Conservation (phyloP, 2,329 filamentous ascomycete genomes). For the Penicillium sp. region DNA sequence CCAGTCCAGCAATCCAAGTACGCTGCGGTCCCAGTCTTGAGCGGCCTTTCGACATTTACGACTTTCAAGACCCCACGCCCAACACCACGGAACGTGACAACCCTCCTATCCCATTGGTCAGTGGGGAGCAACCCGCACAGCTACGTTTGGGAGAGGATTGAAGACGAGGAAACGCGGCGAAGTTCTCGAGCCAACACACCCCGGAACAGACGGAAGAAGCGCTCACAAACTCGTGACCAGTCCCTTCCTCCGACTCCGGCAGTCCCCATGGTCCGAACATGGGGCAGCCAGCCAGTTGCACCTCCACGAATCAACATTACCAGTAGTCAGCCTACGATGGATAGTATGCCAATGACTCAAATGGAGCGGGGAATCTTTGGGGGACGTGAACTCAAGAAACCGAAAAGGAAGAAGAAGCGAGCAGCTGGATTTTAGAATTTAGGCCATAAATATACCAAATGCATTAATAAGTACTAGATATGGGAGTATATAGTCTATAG, state of each 20-base stretch:
- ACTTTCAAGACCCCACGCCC: constrained; percentile 24
- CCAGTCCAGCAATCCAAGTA: constrained; percentile 1
- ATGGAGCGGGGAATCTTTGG: constrained; percentile 42
- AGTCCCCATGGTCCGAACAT: constrained; percentile 25
- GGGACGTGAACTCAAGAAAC: constrained; percentile 33
- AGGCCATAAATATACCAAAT: neutral
- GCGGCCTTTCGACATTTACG: constrained; percentile 32
- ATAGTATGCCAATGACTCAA: constrained; percentile 42
- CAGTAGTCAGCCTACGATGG: constrained; percentile 37
- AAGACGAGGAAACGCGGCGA: constrained; percentile 22
- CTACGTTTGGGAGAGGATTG: constrained; percentile 37
- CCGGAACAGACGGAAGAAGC: constrained; percentile 30
- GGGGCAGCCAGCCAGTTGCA: constrained; percentile 36
- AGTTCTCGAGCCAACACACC: constrained; percentile 17
- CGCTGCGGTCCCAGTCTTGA: constrained; percentile 10
- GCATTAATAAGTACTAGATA: neutral
- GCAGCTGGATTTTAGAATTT: constrained; percentile 41
- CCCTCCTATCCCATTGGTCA: constrained; percentile 40
- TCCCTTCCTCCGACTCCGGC: constrained; percentile 27
- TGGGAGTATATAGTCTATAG: neutral
- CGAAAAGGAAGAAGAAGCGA: constrained; percentile 44
- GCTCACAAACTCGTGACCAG: constrained; percentile 21
- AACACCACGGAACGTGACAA: constrained; percentile 25
- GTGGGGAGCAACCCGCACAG: constrained; percentile 32
- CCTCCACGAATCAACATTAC: constrained; percentile 21